Conservation (phyloP, 495 filamentous ascomycete species). For the Aspergillus nidulans region DNA sequence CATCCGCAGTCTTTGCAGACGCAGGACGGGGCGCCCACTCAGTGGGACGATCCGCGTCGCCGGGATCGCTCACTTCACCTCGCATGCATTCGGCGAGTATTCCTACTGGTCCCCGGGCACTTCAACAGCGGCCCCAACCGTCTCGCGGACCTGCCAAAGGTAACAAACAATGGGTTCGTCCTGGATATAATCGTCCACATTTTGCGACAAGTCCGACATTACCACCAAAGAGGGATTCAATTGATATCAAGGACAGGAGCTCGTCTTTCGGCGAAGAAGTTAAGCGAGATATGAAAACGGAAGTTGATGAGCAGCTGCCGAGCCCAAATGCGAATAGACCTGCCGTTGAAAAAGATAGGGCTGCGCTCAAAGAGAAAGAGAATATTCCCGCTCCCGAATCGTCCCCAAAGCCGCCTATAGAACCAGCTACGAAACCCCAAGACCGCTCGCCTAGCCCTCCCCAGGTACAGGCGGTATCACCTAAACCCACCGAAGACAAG, state of each 20-base stretch:
- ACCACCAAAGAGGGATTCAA: constrained; percentile 34
- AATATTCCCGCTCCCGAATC: neutral
- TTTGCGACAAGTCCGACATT: constrained; percentile 24
- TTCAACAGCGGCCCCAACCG: constrained; percentile 35
- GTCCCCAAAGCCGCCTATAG: neutral
- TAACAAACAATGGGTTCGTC: constrained; percentile 62
- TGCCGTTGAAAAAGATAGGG: neutral
- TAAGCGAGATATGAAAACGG: constrained; percentile 14
- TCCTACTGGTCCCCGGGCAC: constrained; percentile 55
- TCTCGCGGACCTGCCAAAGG: constrained; percentile 35
- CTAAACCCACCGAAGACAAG: constrained; percentile 2
- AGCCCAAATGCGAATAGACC: constrained; percentile 17
- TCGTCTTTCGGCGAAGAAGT: constrained; percentile 19
- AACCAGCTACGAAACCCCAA: neutral
- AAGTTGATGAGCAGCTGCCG: constrained; percentile 1
- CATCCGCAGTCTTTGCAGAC: constrained; percentile 24
- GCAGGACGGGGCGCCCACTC: constrained; percentile 27
- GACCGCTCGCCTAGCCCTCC: neutral
- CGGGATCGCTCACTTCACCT: constrained; percentile 40
- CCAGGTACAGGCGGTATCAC: neutral
- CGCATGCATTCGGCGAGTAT: constrained; percentile 51
- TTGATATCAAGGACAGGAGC: constrained; percentile 38
- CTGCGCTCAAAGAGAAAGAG: neutral
- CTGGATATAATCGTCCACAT: constrained; percentile 34
- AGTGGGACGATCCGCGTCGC: constrained; percentile 28